These are phyloP conservation scores for Aleurites moluccanus DNA, from an alignment of 441 rosid genomes.

Conservation along the genomic window DNA sequence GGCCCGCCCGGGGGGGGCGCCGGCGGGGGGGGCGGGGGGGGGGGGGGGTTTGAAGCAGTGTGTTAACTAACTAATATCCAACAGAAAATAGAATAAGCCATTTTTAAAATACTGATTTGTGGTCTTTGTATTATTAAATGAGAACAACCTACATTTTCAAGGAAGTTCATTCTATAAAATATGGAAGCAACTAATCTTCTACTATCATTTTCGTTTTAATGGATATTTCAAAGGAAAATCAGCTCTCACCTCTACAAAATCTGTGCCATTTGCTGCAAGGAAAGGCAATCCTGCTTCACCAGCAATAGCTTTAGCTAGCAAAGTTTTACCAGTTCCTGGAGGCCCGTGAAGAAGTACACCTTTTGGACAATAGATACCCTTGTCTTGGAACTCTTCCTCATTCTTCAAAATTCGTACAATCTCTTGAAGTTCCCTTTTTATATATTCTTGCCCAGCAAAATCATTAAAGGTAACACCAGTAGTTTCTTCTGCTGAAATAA, in stretches of 20 bases:
- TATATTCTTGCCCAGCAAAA: slow-evolving; percentile 98
- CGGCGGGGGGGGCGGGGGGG: too few relatives aligned
- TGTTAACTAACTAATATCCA: not conserved
- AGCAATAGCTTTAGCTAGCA: slow-evolving; percentile 97
- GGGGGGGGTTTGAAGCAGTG: not conserved
- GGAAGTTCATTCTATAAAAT: not conserved
- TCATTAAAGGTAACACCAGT: slow-evolving; percentile 96
- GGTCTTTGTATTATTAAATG: not conserved
- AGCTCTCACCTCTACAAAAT: slow-evolving; percentile 83
- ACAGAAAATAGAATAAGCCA: not conserved
- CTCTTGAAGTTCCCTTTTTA: slow-evolving; percentile 88
- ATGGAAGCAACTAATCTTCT: not conserved
- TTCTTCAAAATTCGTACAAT: slow-evolving; percentile 85
- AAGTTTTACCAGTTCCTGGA: slow-evolving; percentile 98
- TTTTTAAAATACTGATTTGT: not conserved
- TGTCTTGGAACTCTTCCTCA: slow-evolving; percentile 87
- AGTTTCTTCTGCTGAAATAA: slow-evolving; percentile 91
- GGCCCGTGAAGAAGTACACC: slow-evolving; percentile 99
- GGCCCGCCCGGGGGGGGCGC: too few relatives aligned
- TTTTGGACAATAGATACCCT: slow-evolving; percentile 95
- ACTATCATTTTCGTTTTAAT: not conserved
- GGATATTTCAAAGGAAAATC: slow-evolving; percentile 4
- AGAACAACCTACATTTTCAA: not conserved
- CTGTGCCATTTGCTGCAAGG: slow-evolving; percentile 97
- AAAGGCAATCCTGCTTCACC: slow-evolving; percentile 99